Base-by-base conservation (phyloP, 2,329 filamentous ascomycete genomes). In the Fusarium zealandicum region DNA sequence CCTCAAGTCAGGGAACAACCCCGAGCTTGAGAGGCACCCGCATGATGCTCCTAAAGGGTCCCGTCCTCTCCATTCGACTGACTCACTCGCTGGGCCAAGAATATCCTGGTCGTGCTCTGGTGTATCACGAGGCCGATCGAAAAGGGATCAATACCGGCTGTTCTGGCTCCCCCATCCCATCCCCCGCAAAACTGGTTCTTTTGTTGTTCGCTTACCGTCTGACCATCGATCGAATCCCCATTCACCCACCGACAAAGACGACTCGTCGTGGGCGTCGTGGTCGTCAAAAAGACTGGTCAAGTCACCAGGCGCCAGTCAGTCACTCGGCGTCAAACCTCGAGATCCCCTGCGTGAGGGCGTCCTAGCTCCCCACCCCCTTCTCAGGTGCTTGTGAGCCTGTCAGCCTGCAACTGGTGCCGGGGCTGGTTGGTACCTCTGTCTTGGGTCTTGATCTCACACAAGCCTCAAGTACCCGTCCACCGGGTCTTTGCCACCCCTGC, bases 51-150 rank as follows among this genome's bases (percentile, higher is more conserved):
- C 49, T 51, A 8, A 8, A 31, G 13, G 3, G 12, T 31, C 28
- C 12, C 13, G 3, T 31, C 13, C 12, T n/a, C 13, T 12, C 25
- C 25, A 6, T 6, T 27, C 13, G 28, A 31, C 28, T 31, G 12
- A 31, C 28, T 31, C 22, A 25, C 22, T 25, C 22, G 22, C 9
- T 25, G 22, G 22, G 8, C 22, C 8, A 25, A 25, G 22, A 8
- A 3, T 25, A 25, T 25, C 22, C 22, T 25, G 22, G 22, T 8
- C 22, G 6, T 25, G 22, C 22, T 25, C 22, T 25, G 22, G 20
- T 59, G 58, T 59, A 59, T 61, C 59, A 61, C 59, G 59, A 49
- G 58, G 54, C 59, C 58, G 52, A 46, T 42, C 40, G 32, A 51
- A 55, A 61, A 37, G 53, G 40, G 32, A 61, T 54, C 27, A 30